Evolutionary conservation across 2,329 filamentous ascomycete species (phyloP), one percentile per base, ranked within the genome.

Genomic region (Neonectria ditissima): DNA sequence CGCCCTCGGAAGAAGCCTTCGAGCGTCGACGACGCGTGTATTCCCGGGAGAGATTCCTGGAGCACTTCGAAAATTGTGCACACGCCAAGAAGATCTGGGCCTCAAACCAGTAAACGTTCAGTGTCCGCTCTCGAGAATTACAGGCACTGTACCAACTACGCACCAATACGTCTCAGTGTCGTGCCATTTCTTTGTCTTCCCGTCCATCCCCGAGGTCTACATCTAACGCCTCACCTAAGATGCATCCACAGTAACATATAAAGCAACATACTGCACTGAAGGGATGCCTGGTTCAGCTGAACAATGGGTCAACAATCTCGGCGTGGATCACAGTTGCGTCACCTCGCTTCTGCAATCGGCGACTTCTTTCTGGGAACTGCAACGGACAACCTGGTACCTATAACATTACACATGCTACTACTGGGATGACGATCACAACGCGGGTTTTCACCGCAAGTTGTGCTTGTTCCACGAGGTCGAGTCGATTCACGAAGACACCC

Each of bases 1-100:
- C 43, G 44, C 60, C 60, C 30, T 63, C 60, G 5, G 43, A 55
- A 30, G 32, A 55, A 30, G 55, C 55, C n/a, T 63, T 58, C 28
- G 54, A 55, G 39, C 50, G 43, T 4, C 60, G 60, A 14, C 60
- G 54, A 34, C 60, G 48, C 10, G 55, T 59, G 37, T 63, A 63
- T 41, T 50, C 55, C 10, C 52, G 60, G 13, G 55, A 59, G 24
- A 63, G 18, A 28, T 63, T 55, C 55, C 8, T 59, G 28, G 50
- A 63, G 18, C 60, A 63, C 47, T 63, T 58, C 55, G 47, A 55
- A 20, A 43, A 39, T 20, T 63, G 60, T 16, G 30, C 20, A 18
- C 50, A 59, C 43, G 60, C 60, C 11, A 37, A 24, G 10, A 50
- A 44, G 14, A 63, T 63, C 43, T 63, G 60, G 60, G 26, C 50